Base-by-base conservation (phyloP, 2,329 filamentous ascomycete species). In the Ampelomyces quisqualis region DNA sequence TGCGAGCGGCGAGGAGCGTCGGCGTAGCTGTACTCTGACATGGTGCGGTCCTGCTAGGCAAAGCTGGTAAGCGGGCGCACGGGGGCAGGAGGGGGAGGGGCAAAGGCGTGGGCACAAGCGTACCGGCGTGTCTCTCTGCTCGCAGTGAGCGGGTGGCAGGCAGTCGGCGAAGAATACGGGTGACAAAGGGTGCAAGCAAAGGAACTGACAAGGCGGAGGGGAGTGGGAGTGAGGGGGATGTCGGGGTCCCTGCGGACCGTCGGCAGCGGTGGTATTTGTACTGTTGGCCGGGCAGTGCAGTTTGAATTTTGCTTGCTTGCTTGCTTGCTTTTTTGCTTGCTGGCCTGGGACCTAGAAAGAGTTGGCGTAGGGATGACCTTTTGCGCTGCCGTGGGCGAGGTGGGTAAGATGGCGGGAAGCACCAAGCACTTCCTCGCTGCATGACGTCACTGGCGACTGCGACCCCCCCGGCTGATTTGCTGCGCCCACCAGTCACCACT, bases 21-120 rank as follows among this genome's bases (percentile, higher is more conserved):
- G n/a, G n/a, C n/a, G 59, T 75, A 72, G 68, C 67, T 66, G 68
- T 76, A 76, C 55, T 72, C 66, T 45, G 73, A 75, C 74, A 77
- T 77, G 62, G 55, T 51, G 53, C 21, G 40, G 49, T 26, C 21
- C 21, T 47, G 47, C 51, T 57, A 45, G 46, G 43, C 47, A 49
- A 29, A 32, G 40, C 43, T 43, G 43, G 19, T 38, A 52, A 30
- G 50, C 36, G 23, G 30, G 41, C 38, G 35, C 34, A 32, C 32
- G 39, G 40, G 28, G 7, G 38, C 11, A 39, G 30, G 10, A 20
- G 24, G 23, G 26, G 26, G n/a, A 39, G 30, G 29, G 30, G 7
- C n/a, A 26, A 11, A 11, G 37, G 17, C n/a, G 24, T 22, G 27
- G 28, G 15, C 14, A 22, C n/a, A 43, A 38, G 44, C 54, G 32